Base-by-base conservation (phyloP, 139 green algal species). In the Monoraphidium neglectum region DNA sequence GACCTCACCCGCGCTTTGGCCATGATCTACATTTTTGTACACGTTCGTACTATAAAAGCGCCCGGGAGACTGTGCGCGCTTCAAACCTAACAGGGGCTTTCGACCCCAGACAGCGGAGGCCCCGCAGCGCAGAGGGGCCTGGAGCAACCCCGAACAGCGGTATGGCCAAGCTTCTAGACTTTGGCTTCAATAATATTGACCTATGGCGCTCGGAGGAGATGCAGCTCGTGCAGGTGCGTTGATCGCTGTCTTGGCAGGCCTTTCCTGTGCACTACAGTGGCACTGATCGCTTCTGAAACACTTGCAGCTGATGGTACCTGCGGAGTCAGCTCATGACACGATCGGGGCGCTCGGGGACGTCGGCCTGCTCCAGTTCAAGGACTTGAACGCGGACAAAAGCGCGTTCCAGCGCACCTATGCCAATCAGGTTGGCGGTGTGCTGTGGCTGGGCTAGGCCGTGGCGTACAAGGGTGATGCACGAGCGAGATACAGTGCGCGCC, bases 321-420 rank as follows among this genome's bases (percentile, higher is more conserved):
- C 90, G 0, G 96, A 99, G 77, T 88, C 93, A 32, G 95, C 96
- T 2, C 95, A 98, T 67, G 91, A 96, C 65, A 98, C 95, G 1
- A 87, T 99, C 12, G 78, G 81, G 24, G 88, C 90, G 0, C 86
- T 99, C 13, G 96, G 96, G 0, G 88, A 97, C 33, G 75, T 98
- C 4, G 95, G 91, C 21, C 76, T 94, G 64, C 84, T 97, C 63
- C 94, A 97, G 77, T 97, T 97, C 81, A 95, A 95, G 72, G 95
- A 98, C 71, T 76, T 99, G 8, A 98, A 99, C 78, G 59, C 84
- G 0, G 93, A 97, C 12, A 95, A 97, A 74, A 89, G 76, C 24
- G 92, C 92, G 0, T 99, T 99, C 78, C 93, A 98, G 81, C 86
- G 94, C 28, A 97, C 91, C 3, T 99, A 97, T 79, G 94, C 96